phyloP scores from a whole-genome alignment of 345 rosid genomes.

The Melaleuca quinquenervia region DNA sequence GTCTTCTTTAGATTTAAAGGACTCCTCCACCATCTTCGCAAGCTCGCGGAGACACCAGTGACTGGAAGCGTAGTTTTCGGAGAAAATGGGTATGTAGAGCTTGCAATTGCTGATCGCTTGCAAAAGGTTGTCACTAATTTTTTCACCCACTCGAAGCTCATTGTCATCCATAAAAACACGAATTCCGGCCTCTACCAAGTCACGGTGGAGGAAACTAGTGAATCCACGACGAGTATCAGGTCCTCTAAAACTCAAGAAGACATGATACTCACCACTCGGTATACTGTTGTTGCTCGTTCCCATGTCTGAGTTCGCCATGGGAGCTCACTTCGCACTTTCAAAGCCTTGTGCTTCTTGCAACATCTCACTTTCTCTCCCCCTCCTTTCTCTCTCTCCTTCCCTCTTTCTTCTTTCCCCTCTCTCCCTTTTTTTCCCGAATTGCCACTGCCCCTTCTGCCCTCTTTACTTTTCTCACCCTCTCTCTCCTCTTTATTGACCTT shows the following conservation, averaged over 20 bases:
- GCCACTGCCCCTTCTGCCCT: too few relatives aligned
- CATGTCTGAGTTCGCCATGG: fast-evolving
- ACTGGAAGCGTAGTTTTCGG: fast-evolving
- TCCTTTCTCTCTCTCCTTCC: too few relatives aligned
- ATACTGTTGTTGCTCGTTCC: neutral
- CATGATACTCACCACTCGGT: fast-evolving
- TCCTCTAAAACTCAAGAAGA: neutral
- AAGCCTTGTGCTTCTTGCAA: too few relatives aligned
- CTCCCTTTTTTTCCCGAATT: too few relatives aligned
- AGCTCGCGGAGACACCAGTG: neutral
- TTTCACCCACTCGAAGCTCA: neutral
- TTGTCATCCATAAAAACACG: neutral
- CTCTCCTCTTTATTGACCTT: too few relatives aligned
- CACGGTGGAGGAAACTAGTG: fast-evolving
- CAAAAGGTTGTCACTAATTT: neutral
- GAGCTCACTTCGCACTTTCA: neutral
- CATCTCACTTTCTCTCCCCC: too few relatives aligned
- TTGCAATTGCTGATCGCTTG: fast-evolving
- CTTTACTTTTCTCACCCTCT: too few relatives aligned
- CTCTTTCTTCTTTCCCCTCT: too few relatives aligned
- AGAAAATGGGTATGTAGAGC: neutral
- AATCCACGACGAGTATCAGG: neutral
- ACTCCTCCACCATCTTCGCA: neutral
- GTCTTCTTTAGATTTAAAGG: neutral
- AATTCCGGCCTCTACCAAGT: fast-evolving